phyloP scores from a whole-genome alignment of 306 rosid genomes.

The Quercus engelmannii region DNA sequence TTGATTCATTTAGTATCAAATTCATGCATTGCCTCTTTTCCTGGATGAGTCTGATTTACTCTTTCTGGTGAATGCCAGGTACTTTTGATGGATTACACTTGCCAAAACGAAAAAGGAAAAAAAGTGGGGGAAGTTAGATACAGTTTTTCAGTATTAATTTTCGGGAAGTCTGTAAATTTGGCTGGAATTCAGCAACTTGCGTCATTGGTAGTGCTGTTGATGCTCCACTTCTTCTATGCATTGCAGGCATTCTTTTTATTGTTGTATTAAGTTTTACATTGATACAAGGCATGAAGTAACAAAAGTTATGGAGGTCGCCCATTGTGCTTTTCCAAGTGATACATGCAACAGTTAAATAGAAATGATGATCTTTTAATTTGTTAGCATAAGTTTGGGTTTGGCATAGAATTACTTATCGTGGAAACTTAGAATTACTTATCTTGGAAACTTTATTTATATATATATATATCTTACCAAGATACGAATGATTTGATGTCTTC shows the following conservation, averaged over 20 bases:
- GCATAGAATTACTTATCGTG: no score
- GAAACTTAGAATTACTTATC: no score
- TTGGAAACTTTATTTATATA: no score
- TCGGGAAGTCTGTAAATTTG: conserved; percentile 3
- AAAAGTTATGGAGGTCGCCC: no score
- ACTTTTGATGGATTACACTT: neutral
- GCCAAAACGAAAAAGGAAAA: no score
- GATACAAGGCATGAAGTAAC: no score
- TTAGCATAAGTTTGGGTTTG: no score
- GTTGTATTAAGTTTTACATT: neutral
- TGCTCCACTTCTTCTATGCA: neutral
- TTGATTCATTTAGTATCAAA: neutral
- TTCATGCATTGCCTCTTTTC: neutral
- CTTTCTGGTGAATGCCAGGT: conserved; percentile 9
- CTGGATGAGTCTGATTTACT: neutral
- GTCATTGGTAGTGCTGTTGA: neutral
- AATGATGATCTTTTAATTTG: no score
- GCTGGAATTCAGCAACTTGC: conserved; percentile 12
- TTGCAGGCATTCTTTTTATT: neutral
- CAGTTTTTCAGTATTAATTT: neutral
- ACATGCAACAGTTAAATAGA: no score
- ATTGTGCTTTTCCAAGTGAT: no score
- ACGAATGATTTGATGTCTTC: no score
- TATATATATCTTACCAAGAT: no score
- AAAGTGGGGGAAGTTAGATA: neutral